Evolutionary conservation across 192 early-diverging fungal species (phyloP).

Genomic region (Cetraspora pellucida): DNA sequence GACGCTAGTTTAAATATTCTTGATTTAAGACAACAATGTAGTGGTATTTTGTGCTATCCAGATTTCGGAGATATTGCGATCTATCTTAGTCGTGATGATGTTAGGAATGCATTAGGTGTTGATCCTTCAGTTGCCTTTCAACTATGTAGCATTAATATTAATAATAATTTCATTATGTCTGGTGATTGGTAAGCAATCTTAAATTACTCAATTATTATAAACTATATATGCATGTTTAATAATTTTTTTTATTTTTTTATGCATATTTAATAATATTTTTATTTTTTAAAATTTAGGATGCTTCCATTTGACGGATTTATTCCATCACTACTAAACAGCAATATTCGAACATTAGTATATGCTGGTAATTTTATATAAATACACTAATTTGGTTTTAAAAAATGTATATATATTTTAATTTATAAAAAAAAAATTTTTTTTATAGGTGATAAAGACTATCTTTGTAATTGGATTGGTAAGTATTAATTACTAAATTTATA

Average conservation of each 20-base stretch:
- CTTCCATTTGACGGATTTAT: conserved; percentile 71
- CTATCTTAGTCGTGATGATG: conserved; percentile 75
- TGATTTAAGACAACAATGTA: conserved; percentile 89
- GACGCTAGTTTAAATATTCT: conserved; percentile 86
- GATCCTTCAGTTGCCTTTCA: conserved; percentile 60
- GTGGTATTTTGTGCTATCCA: conserved; percentile 83
- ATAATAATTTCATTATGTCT: conserved; percentile 73
- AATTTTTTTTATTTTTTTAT: not conserved
- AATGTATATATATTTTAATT: too few relatives aligned
- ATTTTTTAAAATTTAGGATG: conserved; percentile 57
- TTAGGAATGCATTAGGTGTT: conserved; percentile 77
- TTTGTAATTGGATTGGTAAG: conserved; percentile 82
- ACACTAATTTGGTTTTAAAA: too few relatives aligned
- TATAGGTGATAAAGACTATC: conserved; percentile 88
- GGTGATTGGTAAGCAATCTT: conserved; percentile 67
- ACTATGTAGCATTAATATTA: conserved; percentile 84
- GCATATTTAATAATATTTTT: conserved; percentile 12
- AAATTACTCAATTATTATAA: not conserved
- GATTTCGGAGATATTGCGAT: conserved; percentile 76
- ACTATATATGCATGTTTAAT: not conserved
- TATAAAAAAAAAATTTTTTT: not conserved
- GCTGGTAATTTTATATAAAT: conserved; percentile 39
- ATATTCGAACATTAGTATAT: conserved; percentile 85
- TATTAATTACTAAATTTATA: not conserved
- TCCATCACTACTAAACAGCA: conserved; percentile 73